Conservation (phyloP, 2,329 filamentous ascomycete genomes). For the Exutisphaerella laricina region DNA sequence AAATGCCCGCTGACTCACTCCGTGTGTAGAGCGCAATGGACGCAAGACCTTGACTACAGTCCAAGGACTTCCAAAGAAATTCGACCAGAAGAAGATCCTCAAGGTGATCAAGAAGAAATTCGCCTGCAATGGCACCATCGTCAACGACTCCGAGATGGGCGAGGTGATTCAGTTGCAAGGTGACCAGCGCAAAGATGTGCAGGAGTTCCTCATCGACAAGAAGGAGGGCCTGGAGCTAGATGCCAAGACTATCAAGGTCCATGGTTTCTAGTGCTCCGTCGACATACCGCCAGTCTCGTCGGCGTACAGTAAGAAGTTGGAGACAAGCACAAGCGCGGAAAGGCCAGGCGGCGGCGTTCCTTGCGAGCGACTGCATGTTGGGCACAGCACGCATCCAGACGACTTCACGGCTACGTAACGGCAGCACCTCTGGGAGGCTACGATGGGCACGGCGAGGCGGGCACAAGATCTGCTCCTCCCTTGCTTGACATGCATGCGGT, state of each 20-base stretch:
- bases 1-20: constrained; percentile 31
- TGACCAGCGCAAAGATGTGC: constrained; percentile 97
- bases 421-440: constrained; percentile 7
- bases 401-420: constrained; percentile 1
- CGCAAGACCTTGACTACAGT: constrained; percentile 99
- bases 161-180: constrained; percentile 99
- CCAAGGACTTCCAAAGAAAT: constrained; percentile 97
- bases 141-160: constrained; percentile 92
- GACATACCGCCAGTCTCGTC: constrained; percentile 2
- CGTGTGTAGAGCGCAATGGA: constrained; percentile 88
- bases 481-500: constrained; percentile 4
- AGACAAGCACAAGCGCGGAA: constrained; percentile 1
- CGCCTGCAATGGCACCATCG: constrained; percentile 99
- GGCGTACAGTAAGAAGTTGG: constrained; percentile 1
- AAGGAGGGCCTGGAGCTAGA: constrained; percentile 91
- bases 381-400: background rate
- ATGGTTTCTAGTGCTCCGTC: constrained; percentile 29
- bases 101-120: constrained; percentile 99
- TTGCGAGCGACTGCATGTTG: constrained; percentile 4
- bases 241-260: constrained; percentile 92
- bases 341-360: constrained; percentile 4
- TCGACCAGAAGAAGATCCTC: constrained; percentile 99
- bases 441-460: constrained; percentile 6
- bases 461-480: background rate
- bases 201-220: constrained; percentile 95